A percentile compares a stretch with the other conserved stretches of the same genome.
These are phyloP conservation scores for Colletotrichum sp. DNA, from an alignment of 2,329 filamentous ascomycete species.

Conservation along the genomic window DNA sequence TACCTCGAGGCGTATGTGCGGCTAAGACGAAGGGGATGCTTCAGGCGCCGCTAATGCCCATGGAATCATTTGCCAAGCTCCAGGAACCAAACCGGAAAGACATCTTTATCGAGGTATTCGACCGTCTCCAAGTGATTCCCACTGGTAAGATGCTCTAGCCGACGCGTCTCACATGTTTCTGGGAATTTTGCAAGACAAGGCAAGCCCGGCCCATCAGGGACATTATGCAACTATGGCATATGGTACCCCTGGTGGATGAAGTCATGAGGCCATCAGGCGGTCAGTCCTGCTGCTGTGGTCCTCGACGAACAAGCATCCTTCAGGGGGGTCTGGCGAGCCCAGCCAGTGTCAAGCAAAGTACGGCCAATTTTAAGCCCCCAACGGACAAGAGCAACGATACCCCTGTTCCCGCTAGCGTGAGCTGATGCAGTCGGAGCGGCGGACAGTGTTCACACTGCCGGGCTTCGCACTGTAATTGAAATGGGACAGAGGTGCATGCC, in stretches of 20 bases:
- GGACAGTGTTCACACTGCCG: not conserved
- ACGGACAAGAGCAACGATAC: not conserved
- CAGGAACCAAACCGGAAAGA: slow-evolving; percentile 10
- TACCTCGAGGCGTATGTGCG: slow-evolving; percentile 5
- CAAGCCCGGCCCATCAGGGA: not conserved
- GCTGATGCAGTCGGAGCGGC: not conserved
- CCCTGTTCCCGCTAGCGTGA: not conserved
- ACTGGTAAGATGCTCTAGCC: not conserved
- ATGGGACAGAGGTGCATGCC: slow-evolving; percentile 5
- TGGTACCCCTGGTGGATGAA: slow-evolving; percentile 12
- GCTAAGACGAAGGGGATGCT: not conserved
- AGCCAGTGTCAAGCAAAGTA: slow-evolving; percentile 4
- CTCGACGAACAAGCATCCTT: slow-evolving; percentile 2
- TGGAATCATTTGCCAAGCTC: slow-evolving; percentile 13
- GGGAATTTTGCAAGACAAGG: not conserved
- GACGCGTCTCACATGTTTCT: slow-evolving; percentile 17
- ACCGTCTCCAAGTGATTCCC: not conserved
- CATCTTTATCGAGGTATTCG: slow-evolving; percentile 8
- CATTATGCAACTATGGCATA: slow-evolving; percentile 15
- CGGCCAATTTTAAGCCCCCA: slow-evolving; percentile 17
- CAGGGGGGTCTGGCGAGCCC: not conserved
- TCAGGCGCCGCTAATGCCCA: not conserved
- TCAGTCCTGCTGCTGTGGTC: slow-evolving; percentile 4
- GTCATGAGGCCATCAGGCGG: slow-evolving; percentile 17
- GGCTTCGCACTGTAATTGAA: not conserved